Evolutionary conservation across 768 basidiomycete species (phyloP).

Genomic region (Collybia sordida): DNA sequence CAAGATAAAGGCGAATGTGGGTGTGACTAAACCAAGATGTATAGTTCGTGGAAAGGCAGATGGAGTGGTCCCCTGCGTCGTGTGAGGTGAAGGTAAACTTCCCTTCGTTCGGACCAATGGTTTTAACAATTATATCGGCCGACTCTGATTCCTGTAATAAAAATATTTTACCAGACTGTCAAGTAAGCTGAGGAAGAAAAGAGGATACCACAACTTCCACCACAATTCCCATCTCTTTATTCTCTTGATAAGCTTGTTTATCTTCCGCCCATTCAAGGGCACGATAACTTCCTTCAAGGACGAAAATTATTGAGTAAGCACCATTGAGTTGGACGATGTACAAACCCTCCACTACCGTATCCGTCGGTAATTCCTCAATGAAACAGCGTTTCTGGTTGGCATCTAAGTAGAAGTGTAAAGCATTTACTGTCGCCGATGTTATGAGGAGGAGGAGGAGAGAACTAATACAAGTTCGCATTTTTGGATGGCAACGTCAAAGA

Average conservation of each 20-base stretch:
- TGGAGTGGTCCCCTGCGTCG: slow-evolving; percentile 94
- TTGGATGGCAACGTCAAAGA: slow-evolving; percentile 1
- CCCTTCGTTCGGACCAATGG: slow-evolving; percentile 87
- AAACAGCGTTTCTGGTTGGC: slow-evolving; percentile 93
- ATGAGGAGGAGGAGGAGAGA: slow-evolving; percentile 36
- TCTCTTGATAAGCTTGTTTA: slow-evolving; percentile 62
- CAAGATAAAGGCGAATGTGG: slow-evolving; percentile 93
- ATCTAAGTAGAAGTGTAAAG: slow-evolving; percentile 96
- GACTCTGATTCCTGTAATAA: slow-evolving; percentile 76
- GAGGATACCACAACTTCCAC: slow-evolving; percentile 86
- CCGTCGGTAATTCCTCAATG: slow-evolving; percentile 91
- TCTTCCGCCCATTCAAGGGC: slow-evolving; percentile 90
- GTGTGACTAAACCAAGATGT: slow-evolving; percentile 84
- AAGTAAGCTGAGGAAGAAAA: not conserved
- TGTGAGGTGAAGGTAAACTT: slow-evolving; percentile 98
- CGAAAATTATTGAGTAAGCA: slow-evolving; percentile 2
- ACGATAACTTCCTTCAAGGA: slow-evolving; percentile 76
- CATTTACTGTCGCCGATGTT: slow-evolving; percentile 50
- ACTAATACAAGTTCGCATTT: slow-evolving; percentile 26
- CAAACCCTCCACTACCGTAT: slow-evolving; percentile 93
- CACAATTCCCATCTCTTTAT: slow-evolving; percentile 81
- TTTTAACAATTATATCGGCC: slow-evolving; percentile 80
- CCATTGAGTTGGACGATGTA: not conserved
- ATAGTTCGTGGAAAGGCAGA: slow-evolving; percentile 93
- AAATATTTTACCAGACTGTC: not conserved